Conservation (phyloP, 306 rosid species). For the Citrullus mucosospermus region DNA sequence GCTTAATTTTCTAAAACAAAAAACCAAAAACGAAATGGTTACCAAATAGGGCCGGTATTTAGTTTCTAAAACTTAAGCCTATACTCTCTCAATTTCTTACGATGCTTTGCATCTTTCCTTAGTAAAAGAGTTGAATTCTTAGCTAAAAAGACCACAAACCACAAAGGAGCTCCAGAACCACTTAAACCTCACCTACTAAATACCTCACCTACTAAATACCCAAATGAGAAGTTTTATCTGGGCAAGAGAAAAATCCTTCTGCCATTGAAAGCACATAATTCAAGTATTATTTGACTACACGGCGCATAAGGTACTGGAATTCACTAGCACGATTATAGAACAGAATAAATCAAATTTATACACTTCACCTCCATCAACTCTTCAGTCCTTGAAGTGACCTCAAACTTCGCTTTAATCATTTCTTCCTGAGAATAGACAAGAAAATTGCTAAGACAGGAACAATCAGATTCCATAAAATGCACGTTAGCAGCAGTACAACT, state of each 20-base stretch:
- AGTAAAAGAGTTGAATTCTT: too few species aligned
- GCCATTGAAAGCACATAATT: background rate
- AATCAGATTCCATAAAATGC: background rate
- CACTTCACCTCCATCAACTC: conserved; percentile 50
- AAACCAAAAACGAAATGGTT: too few species aligned
- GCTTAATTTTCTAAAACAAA: too few species aligned
- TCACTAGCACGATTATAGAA: background rate
- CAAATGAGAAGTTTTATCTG: background rate
- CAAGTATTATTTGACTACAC: background rate
- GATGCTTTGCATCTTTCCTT: too few species aligned
- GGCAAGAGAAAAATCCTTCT: background rate
- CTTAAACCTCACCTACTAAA: background rate
- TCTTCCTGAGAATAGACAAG: conserved; percentile 54
- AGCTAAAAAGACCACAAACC: too few species aligned
- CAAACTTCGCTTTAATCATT: conserved; percentile 70
- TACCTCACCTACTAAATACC: background rate
- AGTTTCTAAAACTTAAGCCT: too few species aligned
- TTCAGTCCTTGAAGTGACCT: conserved; percentile 44
- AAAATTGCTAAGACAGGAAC: background rate
- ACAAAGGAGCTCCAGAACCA: background rate
- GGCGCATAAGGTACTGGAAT: background rate
- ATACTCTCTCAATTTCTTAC: too few species aligned
- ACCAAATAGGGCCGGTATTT: too few species aligned
- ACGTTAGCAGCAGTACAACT: background rate
- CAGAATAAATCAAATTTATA: conserved; percentile 4